A percentile compares a stretch with the other conserved stretches of the same genome.
phyloP scores from a whole-genome alignment of 805 yeast genomes.

The Saccharomyces kudriavzevii region DNA sequence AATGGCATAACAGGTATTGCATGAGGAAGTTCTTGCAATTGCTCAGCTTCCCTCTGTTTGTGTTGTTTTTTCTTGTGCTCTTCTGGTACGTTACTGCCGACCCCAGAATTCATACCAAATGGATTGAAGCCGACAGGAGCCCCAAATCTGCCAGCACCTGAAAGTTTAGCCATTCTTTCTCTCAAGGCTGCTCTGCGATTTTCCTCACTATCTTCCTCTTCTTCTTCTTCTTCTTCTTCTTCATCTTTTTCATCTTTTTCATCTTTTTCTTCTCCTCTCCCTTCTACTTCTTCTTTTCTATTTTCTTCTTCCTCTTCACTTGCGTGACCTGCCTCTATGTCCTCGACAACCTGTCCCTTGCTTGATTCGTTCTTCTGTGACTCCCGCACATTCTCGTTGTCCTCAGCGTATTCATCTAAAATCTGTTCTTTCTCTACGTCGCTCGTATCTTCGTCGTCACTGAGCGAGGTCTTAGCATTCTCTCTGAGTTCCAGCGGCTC shows the following conservation, averaged over 20 bases:
- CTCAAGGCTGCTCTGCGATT: slow-evolving; percentile 66
- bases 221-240: slow-evolving; percentile 44
- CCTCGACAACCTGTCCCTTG: slow-evolving; percentile 25
- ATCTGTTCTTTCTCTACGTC: background rate
- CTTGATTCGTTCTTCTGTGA: background rate
- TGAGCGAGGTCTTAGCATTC: background rate
- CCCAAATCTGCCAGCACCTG: slow-evolving; percentile 76
- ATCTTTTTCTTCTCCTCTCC: slow-evolving; percentile 67
- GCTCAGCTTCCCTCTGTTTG: slow-evolving; percentile 15
- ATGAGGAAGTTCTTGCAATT: slow-evolving; percentile 21
- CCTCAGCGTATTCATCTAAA: background rate
- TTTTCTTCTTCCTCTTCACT: slow-evolving; percentile 39
- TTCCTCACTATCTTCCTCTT: slow-evolving; percentile 69
- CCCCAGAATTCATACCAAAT: slow-evolving; percentile 30
- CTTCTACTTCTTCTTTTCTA: slow-evolving; percentile 46
- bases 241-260: slow-evolving; percentile 41
- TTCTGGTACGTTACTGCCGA: slow-evolving; percentile 14
- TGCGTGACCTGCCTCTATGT: slow-evolving; percentile 24
- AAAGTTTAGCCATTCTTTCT: slow-evolving; percentile 91
- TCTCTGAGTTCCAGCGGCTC: background rate
- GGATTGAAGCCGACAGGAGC: slow-evolving; percentile 37
- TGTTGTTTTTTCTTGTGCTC: slow-evolving; percentile 19
- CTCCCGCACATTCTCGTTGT: slow-evolving; percentile 12
- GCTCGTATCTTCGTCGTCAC: background rate
- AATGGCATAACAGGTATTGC: slow-evolving; percentile 51